A percentile compares a stretch with the other conserved stretches of the same genome.
phyloP scores from a whole-genome alignment of 2,329 filamentous ascomycete genomes.

The Cercospora janseana region DNA sequence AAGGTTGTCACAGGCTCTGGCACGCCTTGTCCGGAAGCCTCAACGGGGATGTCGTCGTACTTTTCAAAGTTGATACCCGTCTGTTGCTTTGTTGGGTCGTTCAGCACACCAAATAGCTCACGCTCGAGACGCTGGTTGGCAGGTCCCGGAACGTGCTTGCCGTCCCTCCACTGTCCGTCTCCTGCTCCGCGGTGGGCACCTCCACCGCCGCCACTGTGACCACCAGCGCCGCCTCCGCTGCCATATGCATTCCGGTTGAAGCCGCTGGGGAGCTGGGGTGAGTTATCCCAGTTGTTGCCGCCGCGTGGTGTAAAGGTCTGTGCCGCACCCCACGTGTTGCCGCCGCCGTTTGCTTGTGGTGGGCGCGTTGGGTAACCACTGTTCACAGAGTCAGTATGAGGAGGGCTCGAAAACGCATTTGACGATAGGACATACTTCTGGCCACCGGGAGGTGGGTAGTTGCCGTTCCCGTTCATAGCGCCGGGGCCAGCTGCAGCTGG shows the following conservation, averaged over 20 bases:
- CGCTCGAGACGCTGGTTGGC: slow-evolving; percentile 86
- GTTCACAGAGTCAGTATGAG: slow-evolving; percentile 26
- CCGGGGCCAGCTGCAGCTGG: slow-evolving; percentile 43
- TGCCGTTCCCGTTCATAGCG: slow-evolving; percentile 54
- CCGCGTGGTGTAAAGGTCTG: slow-evolving; percentile 57
- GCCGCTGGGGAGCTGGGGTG: slow-evolving; percentile 40
- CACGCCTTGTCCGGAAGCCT: slow-evolving; percentile 90
- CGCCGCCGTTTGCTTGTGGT: slow-evolving; percentile 29
- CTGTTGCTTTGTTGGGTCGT: slow-evolving; percentile 92
- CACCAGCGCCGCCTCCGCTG: slow-evolving; percentile 49
- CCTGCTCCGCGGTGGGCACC: slow-evolving; percentile 74
- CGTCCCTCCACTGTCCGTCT: slow-evolving; percentile 93
- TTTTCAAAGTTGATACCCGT: slow-evolving; percentile 99
- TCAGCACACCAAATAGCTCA: slow-evolving; percentile 86
- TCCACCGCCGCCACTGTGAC: slow-evolving; percentile 51
- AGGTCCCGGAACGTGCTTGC: slow-evolving; percentile 91
- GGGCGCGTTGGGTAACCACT: slow-evolving; percentile 46
- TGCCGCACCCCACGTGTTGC: slow-evolving; percentile 52
- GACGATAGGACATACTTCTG: slow-evolving; percentile 31
- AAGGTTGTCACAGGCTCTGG: slow-evolving; percentile 89
- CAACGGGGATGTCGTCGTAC: slow-evolving; percentile 98
- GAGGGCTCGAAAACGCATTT: neutral
- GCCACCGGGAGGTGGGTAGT: slow-evolving; percentile 39
- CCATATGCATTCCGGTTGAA: slow-evolving; percentile 66
- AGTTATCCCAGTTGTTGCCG: slow-evolving; percentile 38